Evolutionary conservation across 345 rosid species (phyloP).

Genomic region (Ceriops decandra): DNA sequence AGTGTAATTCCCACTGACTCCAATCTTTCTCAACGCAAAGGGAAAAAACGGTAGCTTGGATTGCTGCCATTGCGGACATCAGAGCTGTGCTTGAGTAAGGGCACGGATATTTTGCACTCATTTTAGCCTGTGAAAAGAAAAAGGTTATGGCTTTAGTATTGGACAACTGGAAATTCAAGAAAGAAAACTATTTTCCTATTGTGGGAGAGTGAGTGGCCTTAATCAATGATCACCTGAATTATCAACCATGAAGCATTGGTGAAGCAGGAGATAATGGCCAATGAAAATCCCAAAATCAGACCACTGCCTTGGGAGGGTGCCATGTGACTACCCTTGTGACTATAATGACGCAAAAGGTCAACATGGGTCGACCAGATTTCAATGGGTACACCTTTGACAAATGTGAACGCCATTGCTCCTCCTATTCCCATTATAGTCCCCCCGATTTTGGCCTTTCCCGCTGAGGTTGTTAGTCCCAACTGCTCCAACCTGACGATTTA

Average conservation of each 20-base stretch:
- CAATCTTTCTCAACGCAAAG: conserved; percentile 22
- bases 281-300: background rate
- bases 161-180: too few species aligned
- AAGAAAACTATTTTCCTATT: too few species aligned
- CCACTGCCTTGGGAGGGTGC: background rate
- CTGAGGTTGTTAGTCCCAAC: conserved; percentile 22
- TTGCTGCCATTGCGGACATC: conserved; percentile 13
- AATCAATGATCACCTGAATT: background rate
- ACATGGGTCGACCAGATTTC: conserved; percentile 30
- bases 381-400: conserved; percentile 51
- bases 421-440: conserved; percentile 50
- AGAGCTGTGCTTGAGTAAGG: conserved; percentile 22
- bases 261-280: background rate
- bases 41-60: conserved; percentile 17
- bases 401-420: conserved; percentile 55
- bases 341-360: conserved; percentile 5
- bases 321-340: background rate
- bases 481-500: conserved; percentile 37
- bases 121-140: conserved; percentile 9
- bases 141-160: background rate
- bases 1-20: conserved; percentile 35
- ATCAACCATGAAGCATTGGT: conserved; percentile 7
- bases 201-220: too few species aligned
- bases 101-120: conserved; percentile 21
- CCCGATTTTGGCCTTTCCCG: conserved; percentile 46